Evolutionary conservation across 805 yeast species (phyloP).

Genomic region (Wickerhamomyces alni): DNA sequence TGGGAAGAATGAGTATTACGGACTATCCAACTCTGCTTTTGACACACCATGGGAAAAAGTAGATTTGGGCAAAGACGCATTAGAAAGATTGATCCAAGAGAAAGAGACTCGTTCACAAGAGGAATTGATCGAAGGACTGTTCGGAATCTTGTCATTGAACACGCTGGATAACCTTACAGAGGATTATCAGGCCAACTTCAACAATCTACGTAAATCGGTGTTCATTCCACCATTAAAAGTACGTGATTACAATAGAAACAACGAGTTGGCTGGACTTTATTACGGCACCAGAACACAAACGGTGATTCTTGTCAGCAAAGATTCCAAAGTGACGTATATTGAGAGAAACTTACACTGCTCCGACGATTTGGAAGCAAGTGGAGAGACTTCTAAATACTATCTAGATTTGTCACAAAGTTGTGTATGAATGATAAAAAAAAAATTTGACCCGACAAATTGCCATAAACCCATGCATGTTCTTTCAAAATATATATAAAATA

Average conservation of each 20-base stretch:
- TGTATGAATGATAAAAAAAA: background rate
- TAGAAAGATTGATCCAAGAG: slow-evolving; percentile 25
- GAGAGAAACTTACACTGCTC: slow-evolving; percentile 56
- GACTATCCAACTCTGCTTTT: slow-evolving; percentile 64
- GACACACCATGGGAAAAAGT: slow-evolving; percentile 76
- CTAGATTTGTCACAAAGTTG: slow-evolving; percentile 11
- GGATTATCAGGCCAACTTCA: slow-evolving; percentile 30
- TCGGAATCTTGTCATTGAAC: slow-evolving; percentile 48
- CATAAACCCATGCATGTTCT: too few species aligned
- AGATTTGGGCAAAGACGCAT: slow-evolving; percentile 40
- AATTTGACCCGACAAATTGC: too few species aligned
- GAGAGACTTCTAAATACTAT: slow-evolving; percentile 19
- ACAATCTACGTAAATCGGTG: slow-evolving; percentile 49
- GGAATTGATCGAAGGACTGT: slow-evolving; percentile 42
- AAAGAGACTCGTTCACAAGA: slow-evolving; percentile 27
- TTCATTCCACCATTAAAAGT: slow-evolving; percentile 63
- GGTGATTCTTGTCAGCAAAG: slow-evolving; percentile 51
- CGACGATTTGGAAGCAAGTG: slow-evolving; percentile 29
- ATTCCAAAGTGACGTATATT: slow-evolving; percentile 47
- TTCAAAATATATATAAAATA: too few species aligned
- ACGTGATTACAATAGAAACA: slow-evolving; percentile 25
- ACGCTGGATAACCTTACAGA: slow-evolving; percentile 24
- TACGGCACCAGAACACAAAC: slow-evolving; percentile 92
- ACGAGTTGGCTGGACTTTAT: slow-evolving; percentile 41
- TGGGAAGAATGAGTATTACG: slow-evolving; percentile 34